These are phyloP conservation scores for Umbilicaria muhlenbergii DNA, from an alignment of 495 filamentous ascomycete genomes.

Conservation along the genomic window DNA sequence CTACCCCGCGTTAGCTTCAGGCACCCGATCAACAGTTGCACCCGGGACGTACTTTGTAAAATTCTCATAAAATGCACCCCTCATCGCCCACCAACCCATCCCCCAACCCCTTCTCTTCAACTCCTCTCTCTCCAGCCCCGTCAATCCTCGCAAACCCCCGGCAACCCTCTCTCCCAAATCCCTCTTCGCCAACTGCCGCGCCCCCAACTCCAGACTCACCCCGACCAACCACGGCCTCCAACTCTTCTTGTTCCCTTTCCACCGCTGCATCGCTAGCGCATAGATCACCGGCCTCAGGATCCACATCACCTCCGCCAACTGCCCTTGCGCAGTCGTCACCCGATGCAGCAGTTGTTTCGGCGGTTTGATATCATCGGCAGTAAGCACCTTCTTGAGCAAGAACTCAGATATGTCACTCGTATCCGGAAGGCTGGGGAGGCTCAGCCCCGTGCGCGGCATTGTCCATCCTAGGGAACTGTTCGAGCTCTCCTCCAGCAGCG, in stretches of 20 bases:
- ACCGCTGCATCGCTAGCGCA: constrained; percentile 66
- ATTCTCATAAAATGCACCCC: constrained; percentile 91
- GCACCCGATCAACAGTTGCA: background rate
- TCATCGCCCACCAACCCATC: constrained; percentile 87
- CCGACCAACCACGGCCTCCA: constrained; percentile 92
- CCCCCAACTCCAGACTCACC: constrained; percentile 71
- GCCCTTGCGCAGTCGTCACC: constrained; percentile 46
- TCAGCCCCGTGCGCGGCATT: constrained; percentile 89
- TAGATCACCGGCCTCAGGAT: constrained; percentile 83
- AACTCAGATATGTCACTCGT: constrained; percentile 58
- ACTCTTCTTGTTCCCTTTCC: constrained; percentile 39
- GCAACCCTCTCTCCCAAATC: constrained; percentile 50
- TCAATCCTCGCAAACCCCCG: constrained; percentile 53
- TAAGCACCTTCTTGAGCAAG: constrained; percentile 80
- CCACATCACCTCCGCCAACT: constrained; percentile 74
- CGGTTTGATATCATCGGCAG: constrained; percentile 90
- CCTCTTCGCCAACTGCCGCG: constrained; percentile 64
- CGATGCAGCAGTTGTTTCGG: constrained; percentile 66
- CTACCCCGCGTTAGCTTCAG: constrained; percentile 25
- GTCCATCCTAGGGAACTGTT: constrained; percentile 40
- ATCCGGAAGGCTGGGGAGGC: constrained; percentile 63
- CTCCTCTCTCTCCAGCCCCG: constrained; percentile 77
- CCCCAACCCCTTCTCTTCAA: constrained; percentile 72
- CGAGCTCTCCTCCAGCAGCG: background rate
- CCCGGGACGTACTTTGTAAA: constrained; percentile 50